Conservation (phyloP, 768 basidiomycete species). For the Termitomyces sp. region DNA sequence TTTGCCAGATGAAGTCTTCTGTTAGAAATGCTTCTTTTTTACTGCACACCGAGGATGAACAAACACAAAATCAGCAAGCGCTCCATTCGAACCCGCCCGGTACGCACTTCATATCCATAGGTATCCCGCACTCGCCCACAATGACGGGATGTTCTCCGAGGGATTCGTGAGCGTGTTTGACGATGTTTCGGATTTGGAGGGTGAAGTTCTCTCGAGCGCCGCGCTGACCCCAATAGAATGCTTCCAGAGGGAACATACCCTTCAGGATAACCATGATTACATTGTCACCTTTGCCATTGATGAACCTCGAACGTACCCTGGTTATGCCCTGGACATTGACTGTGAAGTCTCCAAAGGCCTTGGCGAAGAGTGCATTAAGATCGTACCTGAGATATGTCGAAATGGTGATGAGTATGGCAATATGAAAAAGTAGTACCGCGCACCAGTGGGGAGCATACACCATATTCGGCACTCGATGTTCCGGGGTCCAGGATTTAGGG, state of each 20-base stretch:
- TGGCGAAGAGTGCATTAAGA: slow-evolving; percentile 81
- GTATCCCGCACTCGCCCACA: slow-evolving; percentile 91
- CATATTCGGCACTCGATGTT: slow-evolving; percentile 45
- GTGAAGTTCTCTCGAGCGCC: slow-evolving; percentile 81
- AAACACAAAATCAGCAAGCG: background rate
- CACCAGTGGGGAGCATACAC: slow-evolving; percentile 39
- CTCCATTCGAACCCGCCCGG: no score
- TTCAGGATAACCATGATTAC: slow-evolving; percentile 22
- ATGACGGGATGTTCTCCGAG: slow-evolving; percentile 83
- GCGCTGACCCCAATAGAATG: slow-evolving; percentile 85
- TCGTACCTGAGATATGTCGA: slow-evolving; percentile 66
- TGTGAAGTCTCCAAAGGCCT: slow-evolving; percentile 79
- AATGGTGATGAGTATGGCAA: no score
- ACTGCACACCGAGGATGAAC: slow-evolving; percentile 31
- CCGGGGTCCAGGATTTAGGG: slow-evolving; percentile 69
- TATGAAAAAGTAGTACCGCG: background rate
- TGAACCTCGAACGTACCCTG: slow-evolving; percentile 44
- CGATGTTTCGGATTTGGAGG: slow-evolving; percentile 77
- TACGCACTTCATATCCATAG: slow-evolving; percentile 97
- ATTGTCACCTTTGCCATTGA: background rate
- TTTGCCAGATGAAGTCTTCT: slow-evolving; percentile 79
- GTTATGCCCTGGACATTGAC: slow-evolving; percentile 94
- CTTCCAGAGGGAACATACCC: slow-evolving; percentile 82
- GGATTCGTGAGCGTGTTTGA: slow-evolving; percentile 60
- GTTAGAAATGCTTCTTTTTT: slow-evolving; percentile 66